A percentile compares a stretch with the other conserved stretches of the same genome.
These are phyloP conservation scores for Ophiocordyceps camponoti-saundersi DNA, from an alignment of 2,329 filamentous ascomycete species.

Conservation along the genomic window DNA sequence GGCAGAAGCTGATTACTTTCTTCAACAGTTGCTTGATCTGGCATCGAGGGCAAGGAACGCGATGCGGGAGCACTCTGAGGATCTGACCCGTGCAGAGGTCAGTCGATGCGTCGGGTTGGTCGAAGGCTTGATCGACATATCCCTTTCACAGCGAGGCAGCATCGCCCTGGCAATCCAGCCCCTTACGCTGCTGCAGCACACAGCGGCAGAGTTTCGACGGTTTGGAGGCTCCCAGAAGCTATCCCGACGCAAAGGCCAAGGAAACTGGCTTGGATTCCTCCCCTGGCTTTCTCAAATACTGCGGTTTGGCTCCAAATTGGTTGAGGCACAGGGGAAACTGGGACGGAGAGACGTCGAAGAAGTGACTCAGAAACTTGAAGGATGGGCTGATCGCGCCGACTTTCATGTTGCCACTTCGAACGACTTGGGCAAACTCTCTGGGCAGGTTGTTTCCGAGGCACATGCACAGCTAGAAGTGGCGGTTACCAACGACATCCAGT, in stretches of 20 bases:
- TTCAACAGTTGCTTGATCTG: constrained; percentile 64
- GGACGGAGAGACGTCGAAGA: constrained; percentile 31
- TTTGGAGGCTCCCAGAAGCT: constrained; percentile 14
- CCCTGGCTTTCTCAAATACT: constrained; percentile 57
- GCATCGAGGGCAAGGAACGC: constrained; percentile 50
- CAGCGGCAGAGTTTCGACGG: constrained; percentile 18
- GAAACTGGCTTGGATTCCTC: constrained; percentile 12
- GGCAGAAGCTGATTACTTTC: constrained; percentile 45
- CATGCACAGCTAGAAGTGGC: constrained; percentile 16
- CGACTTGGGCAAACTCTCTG: constrained; percentile 30
- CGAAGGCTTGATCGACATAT: constrained; percentile 65
- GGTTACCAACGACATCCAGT: constrained; percentile 17
- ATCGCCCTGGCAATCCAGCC: constrained; percentile 23
- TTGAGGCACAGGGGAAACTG: constrained; percentile 51
- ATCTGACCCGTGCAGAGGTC: constrained; percentile 68
- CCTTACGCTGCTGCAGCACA: constrained; percentile 19
- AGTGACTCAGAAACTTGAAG: constrained; percentile 26
- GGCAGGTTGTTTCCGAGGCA: constrained; percentile 26
- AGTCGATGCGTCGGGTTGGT: constrained; percentile 65
- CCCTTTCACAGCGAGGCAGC: constrained; percentile 39
- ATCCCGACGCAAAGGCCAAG: constrained; percentile 3
- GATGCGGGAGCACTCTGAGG: constrained; percentile 60
- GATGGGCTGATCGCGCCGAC: constrained; percentile 31
- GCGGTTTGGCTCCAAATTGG: constrained; percentile 39
- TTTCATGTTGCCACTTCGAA: constrained; percentile 23